phyloP scores from a whole-genome alignment of 2,329 filamentous ascomycete species.

The Monilinia fructicola region DNA sequence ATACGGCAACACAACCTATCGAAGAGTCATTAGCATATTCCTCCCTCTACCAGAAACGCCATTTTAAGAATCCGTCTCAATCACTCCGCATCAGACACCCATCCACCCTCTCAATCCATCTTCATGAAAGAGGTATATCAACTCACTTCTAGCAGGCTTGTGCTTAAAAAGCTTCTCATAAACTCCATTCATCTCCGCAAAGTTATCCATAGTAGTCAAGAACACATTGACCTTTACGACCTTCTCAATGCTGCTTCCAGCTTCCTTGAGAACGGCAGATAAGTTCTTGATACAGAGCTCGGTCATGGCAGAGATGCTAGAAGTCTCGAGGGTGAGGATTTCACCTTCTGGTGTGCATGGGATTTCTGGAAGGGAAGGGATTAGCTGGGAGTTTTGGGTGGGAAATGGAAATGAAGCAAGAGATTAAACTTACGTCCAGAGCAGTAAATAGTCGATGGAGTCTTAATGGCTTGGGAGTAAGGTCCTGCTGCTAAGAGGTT shows the following conservation, averaged over 20 bases:
- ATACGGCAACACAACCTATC: slow-evolving; percentile 77
- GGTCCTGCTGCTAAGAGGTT: slow-evolving; percentile 21
- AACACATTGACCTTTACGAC: slow-evolving; percentile 95
- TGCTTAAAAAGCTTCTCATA: slow-evolving; percentile 82
- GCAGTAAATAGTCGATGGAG: slow-evolving; percentile 64
- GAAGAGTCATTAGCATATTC: slow-evolving; percentile 1
- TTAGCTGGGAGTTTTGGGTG: slow-evolving; percentile 44
- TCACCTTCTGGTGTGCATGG: slow-evolving; percentile 38
- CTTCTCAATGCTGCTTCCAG: slow-evolving; percentile 73
- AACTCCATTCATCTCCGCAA: slow-evolving; percentile 59
- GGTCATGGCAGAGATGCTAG: slow-evolving; percentile 65
- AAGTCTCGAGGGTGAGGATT: slow-evolving; percentile 48
- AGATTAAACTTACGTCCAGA: slow-evolving; percentile 47
- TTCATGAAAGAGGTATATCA: not conserved
- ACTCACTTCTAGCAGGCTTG: slow-evolving; percentile 75
- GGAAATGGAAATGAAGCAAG: not conserved
- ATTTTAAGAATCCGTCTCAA: not conserved
- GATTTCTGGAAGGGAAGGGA: slow-evolving; percentile 56
- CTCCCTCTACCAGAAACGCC: not conserved
- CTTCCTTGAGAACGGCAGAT: slow-evolving; percentile 78
- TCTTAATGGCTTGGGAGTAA: slow-evolving; percentile 51
- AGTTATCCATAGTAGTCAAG: slow-evolving; percentile 64
- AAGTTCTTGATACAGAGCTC: slow-evolving; percentile 74
- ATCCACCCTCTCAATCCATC: not conserved
- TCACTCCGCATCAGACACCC: not conserved